Evolutionary conservation across 495 filamentous ascomycete genomes (phyloP), one percentile per base, ranked within the genome.

Genomic region (Bacidia rubella): DNA sequence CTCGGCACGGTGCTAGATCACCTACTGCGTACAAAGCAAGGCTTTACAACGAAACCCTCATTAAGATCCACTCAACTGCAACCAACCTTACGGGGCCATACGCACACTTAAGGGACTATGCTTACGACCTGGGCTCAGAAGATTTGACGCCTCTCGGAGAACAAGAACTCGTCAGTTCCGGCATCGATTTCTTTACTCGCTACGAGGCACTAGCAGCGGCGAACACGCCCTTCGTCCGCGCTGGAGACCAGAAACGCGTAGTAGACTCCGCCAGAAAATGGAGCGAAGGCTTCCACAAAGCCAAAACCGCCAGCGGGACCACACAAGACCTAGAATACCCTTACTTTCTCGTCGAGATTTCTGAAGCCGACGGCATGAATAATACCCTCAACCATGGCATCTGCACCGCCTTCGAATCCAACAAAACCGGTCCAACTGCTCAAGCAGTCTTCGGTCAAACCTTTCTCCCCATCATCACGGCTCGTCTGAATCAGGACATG

Each of bases 1-100:
- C 84, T 9, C 77, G 88, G 12, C 88, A 95, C 65, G 88, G 87
- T n/a, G 86, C 85, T 12, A 74, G 88, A 53, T 81, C 82, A 61
- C 88, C 88, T 10, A 92, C 87, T 0, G 54, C 62, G 2, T 65
- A 66, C 35, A 90, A 87, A 68, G 71, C 77, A 11, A 52, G 58
- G 10, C 56, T 57, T 12, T 90, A 90, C 64, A 65, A 62, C 24
- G 57, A 60, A 23, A 68, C 80, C 20, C 70, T 92, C 46, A 56
- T 72, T 15, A 69, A 68, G 9, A 82, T 95, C 57, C 78, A 90
- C 22, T 55, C 60, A 11, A 70, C 65, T 41, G 79, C 75, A 19
- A 74, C 64, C 2, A 60, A 67, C 1, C 86, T 83, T 62, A 66
- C 66, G 4, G 71, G 71, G n/a, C 68, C 70, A 22, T 80, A 76